These are phyloP conservation scores for Euphorbia pulcherrima DNA, from an alignment of 345 rosid species.

Conservation along the genomic window DNA sequence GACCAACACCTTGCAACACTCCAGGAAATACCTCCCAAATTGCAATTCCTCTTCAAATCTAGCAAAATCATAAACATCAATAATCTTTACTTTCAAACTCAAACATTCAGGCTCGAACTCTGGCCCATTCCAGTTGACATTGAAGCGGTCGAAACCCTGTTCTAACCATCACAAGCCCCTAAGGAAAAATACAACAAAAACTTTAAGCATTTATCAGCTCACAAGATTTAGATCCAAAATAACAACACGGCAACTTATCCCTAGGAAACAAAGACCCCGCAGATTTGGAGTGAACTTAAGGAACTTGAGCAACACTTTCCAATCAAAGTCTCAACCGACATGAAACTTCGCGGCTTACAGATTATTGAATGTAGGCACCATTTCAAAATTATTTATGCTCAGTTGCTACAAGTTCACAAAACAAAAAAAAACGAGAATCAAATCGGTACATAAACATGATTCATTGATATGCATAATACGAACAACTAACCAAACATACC, in stretches of 20 bases:
- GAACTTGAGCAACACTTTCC: not conserved
- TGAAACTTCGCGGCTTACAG: not conserved
- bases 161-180: not conserved
- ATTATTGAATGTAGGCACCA: not conserved
- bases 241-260: not conserved
- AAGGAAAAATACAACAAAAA: not conserved
- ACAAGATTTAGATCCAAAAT: not conserved
- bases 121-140: too few species aligned
- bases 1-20: too few species aligned
- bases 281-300: conserved; percentile 3
- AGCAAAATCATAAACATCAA: too few species aligned
- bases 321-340: not conserved
- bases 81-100: too few species aligned
- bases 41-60: too few species aligned
- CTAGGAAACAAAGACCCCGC: not conserved
- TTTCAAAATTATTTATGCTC: not conserved
- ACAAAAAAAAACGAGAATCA: too few species aligned
- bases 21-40: too few species aligned
- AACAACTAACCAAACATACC: conserved; percentile 3
- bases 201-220: not conserved
- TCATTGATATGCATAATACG: not conserved
- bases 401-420: not conserved
- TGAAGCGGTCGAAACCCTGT: not conserved
- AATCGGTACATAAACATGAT: not conserved
- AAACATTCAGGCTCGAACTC: not conserved